Percentiles rank a stretch among this genome's conserved stretches.
Conservation (phyloP, 495 filamentous ascomycete species). For the Xylaria venustula region DNA sequence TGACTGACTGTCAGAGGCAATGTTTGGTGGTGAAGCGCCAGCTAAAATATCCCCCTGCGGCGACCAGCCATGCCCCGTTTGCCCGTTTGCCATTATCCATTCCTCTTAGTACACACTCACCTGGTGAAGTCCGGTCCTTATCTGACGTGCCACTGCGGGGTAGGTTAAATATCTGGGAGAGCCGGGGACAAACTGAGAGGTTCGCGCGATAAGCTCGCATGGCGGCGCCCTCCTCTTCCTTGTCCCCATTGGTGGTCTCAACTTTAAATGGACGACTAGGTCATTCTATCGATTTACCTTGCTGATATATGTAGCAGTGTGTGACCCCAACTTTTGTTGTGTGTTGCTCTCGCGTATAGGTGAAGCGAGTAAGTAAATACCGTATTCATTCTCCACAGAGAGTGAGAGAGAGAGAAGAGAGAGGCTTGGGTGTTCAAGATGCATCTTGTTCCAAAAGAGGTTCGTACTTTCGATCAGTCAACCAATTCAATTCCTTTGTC, state of each 20-base stretch:
- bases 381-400: too few species aligned
- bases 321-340: too few species aligned
- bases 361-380: too few species aligned
- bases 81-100: constrained; percentile 4
- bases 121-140: background rate
- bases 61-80: too few species aligned
- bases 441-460: constrained; percentile 88
- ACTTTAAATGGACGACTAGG: background rate
- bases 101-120: background rate
- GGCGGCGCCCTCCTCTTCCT: too few species aligned
- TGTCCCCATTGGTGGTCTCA: background rate
- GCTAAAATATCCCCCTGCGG: too few species aligned
- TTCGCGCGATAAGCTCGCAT: constrained; percentile 13
- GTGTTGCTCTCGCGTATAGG: background rate
- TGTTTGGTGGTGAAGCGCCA: too few species aligned
- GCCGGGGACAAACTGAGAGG: background rate
- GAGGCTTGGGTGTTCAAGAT: constrained; percentile 29
- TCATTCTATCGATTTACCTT: too few species aligned
- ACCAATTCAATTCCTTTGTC: background rate
- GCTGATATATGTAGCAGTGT: too few species aligned
- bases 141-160: constrained; percentile 4
- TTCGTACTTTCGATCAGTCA: constrained; percentile 37
- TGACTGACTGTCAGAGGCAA: too few species aligned
- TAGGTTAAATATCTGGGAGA: background rate
- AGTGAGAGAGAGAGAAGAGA: too few species aligned